These are phyloP conservation scores for Eucalyptus albens DNA, from an alignment of 345 rosid genomes.

Conservation along the genomic window DNA sequence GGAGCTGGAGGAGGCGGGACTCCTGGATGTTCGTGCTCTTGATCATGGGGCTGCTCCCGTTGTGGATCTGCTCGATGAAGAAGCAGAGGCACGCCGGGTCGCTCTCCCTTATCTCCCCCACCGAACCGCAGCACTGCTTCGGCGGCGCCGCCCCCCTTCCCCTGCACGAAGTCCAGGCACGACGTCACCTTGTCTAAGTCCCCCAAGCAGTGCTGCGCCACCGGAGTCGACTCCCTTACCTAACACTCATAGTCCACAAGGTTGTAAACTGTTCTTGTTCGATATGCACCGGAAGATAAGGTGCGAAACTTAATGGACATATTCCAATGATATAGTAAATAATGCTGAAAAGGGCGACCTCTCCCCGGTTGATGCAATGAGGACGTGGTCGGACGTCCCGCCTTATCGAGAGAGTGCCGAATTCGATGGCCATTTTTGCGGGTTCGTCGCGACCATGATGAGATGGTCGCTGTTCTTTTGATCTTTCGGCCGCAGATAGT, in stretches of 20 bases:
- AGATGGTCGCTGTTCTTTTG: neutral
- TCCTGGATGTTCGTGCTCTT: conserved; percentile 65
- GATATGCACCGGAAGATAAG: neutral
- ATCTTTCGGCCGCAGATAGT: neutral
- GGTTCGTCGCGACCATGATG: neutral
- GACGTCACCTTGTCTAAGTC: conserved; percentile 43
- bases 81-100: conserved; percentile 79
- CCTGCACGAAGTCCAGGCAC: conserved; percentile 61
- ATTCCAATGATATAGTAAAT: neutral
- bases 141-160: conserved; percentile 35
- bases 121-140: conserved; percentile 50
- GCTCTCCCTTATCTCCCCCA: conserved; percentile 27
- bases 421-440: neutral
- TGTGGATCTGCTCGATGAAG: conserved; percentile 45
- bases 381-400: neutral
- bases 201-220: conserved; percentile 12
- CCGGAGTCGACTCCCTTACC: neutral
- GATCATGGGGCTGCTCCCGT: conserved; percentile 36
- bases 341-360: neutral
- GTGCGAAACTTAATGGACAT: neutral
- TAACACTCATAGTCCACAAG: neutral
- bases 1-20: conserved; percentile 60
- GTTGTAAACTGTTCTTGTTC: neutral
- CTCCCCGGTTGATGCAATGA: neutral
- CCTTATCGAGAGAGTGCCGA: neutral